Percentiles rank a stretch among this genome's conserved stretches.
Conservation (phyloP, 805 yeast genomes). For the Yarrowia osloensis region DNA sequence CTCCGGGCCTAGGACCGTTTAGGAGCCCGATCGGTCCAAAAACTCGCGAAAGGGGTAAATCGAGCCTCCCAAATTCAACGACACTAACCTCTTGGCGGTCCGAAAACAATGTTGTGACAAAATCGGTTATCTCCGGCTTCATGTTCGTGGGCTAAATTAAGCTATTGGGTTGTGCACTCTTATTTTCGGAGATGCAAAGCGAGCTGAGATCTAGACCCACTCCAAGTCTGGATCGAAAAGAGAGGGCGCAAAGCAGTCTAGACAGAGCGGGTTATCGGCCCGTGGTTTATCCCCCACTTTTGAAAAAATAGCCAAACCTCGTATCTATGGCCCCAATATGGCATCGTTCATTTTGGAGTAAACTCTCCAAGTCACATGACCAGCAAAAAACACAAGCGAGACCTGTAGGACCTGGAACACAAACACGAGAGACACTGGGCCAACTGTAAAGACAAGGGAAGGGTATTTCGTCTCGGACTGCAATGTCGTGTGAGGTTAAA, state of each 20-base stretch:
- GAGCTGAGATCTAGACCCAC: too few relatives aligned
- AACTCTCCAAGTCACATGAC: background rate
- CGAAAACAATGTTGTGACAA: too few relatives aligned
- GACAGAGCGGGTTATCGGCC: background rate
- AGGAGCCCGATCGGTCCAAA: too few relatives aligned
- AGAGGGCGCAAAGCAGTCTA: background rate
- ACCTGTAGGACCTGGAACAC: background rate
- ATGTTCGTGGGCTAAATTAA: too few relatives aligned
- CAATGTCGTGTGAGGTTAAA: constrained; percentile 26
- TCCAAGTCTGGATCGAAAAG: too few relatives aligned
- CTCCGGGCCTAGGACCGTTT: too few relatives aligned
- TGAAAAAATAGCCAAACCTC: background rate
- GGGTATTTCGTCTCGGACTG: background rate
- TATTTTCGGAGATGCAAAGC: too few relatives aligned
- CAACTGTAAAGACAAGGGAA: constrained; percentile 19
- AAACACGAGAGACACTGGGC: background rate
- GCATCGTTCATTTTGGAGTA: background rate
- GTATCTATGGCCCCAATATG: background rate
- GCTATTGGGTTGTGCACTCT: too few relatives aligned
- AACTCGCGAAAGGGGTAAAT: too few relatives aligned
- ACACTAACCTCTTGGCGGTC: too few relatives aligned
- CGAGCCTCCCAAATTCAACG: too few relatives aligned
- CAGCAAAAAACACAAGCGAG: background rate
- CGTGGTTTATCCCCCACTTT: background rate
- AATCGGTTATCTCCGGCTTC: too few relatives aligned